Evolutionary conservation across 164 flowering plant genomes (phyloP).

Genomic region (Berberis vulgaris): DNA sequence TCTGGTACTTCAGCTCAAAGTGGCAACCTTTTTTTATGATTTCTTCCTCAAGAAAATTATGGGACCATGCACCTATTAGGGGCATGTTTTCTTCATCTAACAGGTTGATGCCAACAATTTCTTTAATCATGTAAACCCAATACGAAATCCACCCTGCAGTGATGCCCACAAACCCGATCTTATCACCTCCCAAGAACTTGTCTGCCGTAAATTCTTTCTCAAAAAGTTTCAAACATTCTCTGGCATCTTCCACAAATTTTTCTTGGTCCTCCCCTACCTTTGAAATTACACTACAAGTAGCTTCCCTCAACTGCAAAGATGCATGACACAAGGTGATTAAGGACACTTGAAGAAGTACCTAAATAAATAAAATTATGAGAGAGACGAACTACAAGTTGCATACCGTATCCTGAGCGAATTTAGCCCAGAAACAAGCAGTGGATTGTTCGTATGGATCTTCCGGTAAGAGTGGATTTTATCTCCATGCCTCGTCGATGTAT

Average conservation of each 20-base stretch:
- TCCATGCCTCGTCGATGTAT: constrained; percentile 25
- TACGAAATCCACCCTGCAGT: constrained; percentile 22
- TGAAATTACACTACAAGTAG: constrained; percentile 8
- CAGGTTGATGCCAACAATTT: constrained; percentile 14
- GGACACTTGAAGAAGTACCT: too few species aligned
- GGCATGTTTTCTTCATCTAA: constrained; percentile 21
- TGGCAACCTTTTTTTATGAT: constrained; percentile 18
- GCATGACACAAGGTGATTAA: background rate
- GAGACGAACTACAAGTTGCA: too few species aligned
- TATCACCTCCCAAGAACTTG: constrained; percentile 7
- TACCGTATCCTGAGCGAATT: constrained; percentile 24
- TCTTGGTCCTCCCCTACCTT: constrained; percentile 19
- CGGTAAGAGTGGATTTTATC: constrained; percentile 17
- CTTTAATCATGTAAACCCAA: constrained; percentile 17
- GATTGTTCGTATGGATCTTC: constrained; percentile 22
- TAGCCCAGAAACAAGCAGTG: constrained; percentile 26
- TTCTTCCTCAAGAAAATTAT: constrained; percentile 12
- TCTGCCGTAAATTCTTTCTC: background rate
- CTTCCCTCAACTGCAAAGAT: constrained; percentile 12
- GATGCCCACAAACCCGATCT: constrained; percentile 4
- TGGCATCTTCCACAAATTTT: constrained; percentile 6
- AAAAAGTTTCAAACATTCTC: constrained; percentile 15
- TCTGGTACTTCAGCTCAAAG: constrained; percentile 18
- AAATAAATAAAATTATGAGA: too few species aligned
- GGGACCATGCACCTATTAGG: constrained; percentile 20